Percentiles rank a stretch among this genome's conserved stretches.
Evolutionary conservation across 352 stramenopile species (phyloP).

Genomic region (Aphanomyces euteiches): DNA sequence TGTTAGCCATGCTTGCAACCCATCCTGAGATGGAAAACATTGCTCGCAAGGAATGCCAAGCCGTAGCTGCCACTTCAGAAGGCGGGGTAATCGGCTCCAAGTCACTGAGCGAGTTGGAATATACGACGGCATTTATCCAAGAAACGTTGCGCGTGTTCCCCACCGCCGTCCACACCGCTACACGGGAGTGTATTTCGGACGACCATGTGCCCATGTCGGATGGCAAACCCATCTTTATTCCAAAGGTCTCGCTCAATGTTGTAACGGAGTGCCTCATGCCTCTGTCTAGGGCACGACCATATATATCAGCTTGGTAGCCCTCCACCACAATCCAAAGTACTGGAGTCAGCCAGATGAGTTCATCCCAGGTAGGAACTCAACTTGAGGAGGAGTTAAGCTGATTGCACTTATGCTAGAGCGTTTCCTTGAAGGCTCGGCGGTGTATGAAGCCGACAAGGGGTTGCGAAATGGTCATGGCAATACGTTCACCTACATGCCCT

Average conservation of each 20-base stretch:
- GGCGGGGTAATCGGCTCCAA: neutral
- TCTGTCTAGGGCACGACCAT: neutral
- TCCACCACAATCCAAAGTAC: neutral
- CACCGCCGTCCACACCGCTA: neutral
- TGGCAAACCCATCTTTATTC: conserved; percentile 3
- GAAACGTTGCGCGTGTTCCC: neutral
- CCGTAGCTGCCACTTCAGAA: neutral
- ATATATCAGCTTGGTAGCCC: neutral
- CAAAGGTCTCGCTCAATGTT: neutral
- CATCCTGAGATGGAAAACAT: conserved; percentile 17
- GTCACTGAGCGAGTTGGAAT: neutral
- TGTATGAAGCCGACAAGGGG: too few relatives aligned
- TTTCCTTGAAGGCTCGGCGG: too few relatives aligned
- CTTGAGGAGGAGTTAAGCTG: too few relatives aligned
- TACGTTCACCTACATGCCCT: too few relatives aligned
- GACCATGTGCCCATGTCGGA: neutral
- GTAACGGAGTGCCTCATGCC: neutral
- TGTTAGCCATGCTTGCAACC: conserved; percentile 5
- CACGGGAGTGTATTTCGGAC: neutral
- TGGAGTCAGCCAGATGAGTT: neutral
- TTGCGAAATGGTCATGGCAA: too few relatives aligned
- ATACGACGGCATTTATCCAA: neutral
- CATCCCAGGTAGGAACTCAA: too few relatives aligned
- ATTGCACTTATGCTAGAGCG: too few relatives aligned
- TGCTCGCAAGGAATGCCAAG: conserved; percentile 11